Evolutionary conservation across 495 filamentous ascomycete genomes (phyloP).

Genomic region (Thermothielavioides terrestris): DNA sequence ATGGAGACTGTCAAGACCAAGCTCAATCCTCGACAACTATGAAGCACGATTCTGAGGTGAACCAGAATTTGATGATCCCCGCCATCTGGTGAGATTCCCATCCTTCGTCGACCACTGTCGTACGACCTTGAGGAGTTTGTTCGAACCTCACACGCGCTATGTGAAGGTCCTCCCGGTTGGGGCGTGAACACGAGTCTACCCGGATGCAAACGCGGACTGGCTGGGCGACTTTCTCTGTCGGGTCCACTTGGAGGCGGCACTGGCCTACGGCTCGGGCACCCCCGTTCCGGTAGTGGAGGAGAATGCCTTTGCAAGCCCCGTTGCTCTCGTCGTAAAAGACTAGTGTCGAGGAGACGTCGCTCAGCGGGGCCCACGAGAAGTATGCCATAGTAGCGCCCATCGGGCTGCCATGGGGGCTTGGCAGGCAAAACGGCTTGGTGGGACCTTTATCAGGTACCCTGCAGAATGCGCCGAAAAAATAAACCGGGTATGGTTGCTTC

Average conservation of each 20-base stretch:
- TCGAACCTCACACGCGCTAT: not conserved
- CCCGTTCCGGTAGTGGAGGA: conserved; percentile 14
- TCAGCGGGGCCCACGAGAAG: conserved; percentile 12
- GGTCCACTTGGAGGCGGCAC: conserved; percentile 12
- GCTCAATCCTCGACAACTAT: not conserved
- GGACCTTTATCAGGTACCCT: not conserved
- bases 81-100: conserved; percentile 1
- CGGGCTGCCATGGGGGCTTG: not conserved
- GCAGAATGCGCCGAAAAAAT: conserved; percentile 10
- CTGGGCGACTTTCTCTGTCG: not conserved
- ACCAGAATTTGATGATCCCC: conserved; percentile 5
- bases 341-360: conserved; percentile 2
- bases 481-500: not conserved
- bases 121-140: not conserved
- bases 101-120: not conserved
- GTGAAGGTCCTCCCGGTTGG: too few species aligned
- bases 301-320: conserved; percentile 10
- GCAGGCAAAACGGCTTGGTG: not conserved
- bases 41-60: not conserved
- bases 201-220: conserved; percentile 7
- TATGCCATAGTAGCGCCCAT: not conserved
- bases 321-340: conserved; percentile 8
- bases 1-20: too few species aligned
- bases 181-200: not conserved
- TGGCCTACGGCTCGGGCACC: conserved; percentile 12